These are phyloP conservation scores for Afroboletus lepidellus DNA, from an alignment of 1,284 basidiomycete genomes.

Conservation along the genomic window DNA sequence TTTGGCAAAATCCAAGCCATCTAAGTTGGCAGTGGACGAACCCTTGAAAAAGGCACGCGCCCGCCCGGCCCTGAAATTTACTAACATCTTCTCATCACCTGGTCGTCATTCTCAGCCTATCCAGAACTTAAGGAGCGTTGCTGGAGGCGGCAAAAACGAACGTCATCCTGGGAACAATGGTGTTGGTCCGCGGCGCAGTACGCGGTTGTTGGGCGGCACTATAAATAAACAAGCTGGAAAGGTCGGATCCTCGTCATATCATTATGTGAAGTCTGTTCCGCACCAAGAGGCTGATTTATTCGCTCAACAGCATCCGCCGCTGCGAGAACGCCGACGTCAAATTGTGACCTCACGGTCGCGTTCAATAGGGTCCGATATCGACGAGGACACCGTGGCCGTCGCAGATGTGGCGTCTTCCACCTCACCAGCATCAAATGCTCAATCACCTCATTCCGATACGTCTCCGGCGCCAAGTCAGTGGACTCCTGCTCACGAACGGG, in stretches of 20 bases:
- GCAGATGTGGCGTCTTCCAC: slow-evolving; percentile 54
- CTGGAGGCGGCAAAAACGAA: slow-evolving; percentile 48
- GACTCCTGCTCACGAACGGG: slow-evolving; percentile 61
- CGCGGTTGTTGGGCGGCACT: slow-evolving; percentile 57
- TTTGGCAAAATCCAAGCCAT: slow-evolving; percentile 43
- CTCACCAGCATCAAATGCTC: slow-evolving; percentile 58
- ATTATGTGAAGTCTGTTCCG: not conserved
- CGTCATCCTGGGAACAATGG: slow-evolving; percentile 41
- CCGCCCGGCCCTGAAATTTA: slow-evolving; percentile 74
- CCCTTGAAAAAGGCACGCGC: slow-evolving; percentile 81
- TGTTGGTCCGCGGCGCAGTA: slow-evolving; percentile 61
- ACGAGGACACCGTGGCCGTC: slow-evolving; percentile 51
- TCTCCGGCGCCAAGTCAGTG: slow-evolving; percentile 56
- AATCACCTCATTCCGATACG: slow-evolving; percentile 59
- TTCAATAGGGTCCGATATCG: slow-evolving; percentile 66
- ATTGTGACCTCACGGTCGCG: slow-evolving; percentile 50
- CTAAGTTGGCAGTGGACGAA: slow-evolving; percentile 61
- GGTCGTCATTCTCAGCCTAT: slow-evolving; percentile 70
- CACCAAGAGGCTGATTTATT: slow-evolving; percentile 13
- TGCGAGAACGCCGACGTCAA: slow-evolving; percentile 59
- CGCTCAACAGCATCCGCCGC: slow-evolving; percentile 40
- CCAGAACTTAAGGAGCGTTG: slow-evolving; percentile 53
- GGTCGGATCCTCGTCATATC: slow-evolving; percentile 23
- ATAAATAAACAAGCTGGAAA: slow-evolving; percentile 48
- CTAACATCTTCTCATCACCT: slow-evolving; percentile 79